Evolutionary conservation across 306 rosid genomes (phyloP), one percentile per base, ranked within the genome.

Genomic region (Nissolia schottii): DNA sequence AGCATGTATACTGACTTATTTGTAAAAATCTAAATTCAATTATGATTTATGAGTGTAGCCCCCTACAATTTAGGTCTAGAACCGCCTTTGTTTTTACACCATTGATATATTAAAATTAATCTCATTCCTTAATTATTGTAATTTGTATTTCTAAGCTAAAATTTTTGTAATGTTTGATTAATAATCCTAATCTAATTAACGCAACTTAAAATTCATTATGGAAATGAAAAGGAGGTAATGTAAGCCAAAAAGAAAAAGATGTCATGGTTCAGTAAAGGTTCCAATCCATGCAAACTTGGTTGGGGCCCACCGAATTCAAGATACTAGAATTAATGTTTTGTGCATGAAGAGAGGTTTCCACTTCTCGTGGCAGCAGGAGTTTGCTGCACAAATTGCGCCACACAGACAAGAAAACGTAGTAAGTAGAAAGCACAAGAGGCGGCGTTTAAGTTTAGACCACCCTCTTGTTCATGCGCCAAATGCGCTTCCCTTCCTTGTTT

Each of bases 361-460:
- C n/a, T n/a, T n/a, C n/a, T n/a, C n/a, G 16, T 2, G 20, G 4
- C 28, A 18, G n/a, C 22, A 18, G 46, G 28, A 60, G 16, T 15
- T 60, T 60, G 9, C 16, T 62, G 67, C 58, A 57, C 38, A 41
- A 71, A 65, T 65, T 57, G 43, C 60, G 48, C 40, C 62, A 64
- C 43, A 12, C 1, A 4, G 40, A 8, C 40, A 27, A 55, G 10
- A 7, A 2, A 15, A 14, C 5, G 14, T 0, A 11, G 8, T 19
- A 7, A 11, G 8, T 19, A 56, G 5, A 49, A 46, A 18, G 6
- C 16, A 23, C 31, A 34, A 6, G 16, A 48, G 80, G 78, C 79
- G 75, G 81, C 82, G 55, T 68, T 62, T 78, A 77, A 69, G 55
- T 68, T 62, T 78, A 77, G 73, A 74, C 69, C 35, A 32, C 20